Base-by-base conservation (phyloP, 1,284 basidiomycete species). In the Trichosporon faecale region DNA sequence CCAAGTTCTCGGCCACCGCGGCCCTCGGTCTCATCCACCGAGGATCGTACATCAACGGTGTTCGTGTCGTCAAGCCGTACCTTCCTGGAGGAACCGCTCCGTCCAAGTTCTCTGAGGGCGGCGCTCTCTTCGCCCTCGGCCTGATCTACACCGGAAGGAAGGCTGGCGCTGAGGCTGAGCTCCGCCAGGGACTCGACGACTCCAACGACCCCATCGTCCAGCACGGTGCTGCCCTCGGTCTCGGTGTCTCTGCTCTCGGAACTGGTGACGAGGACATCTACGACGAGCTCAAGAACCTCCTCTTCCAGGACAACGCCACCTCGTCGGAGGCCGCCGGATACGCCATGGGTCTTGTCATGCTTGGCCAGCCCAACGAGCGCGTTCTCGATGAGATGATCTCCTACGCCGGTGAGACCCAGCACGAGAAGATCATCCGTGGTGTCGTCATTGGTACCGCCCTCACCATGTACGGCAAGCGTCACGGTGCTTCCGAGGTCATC, bases 341-440 rank as follows among this genome's bases (percentile, higher is more conserved):
- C 83, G 92, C 93, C 1, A 97, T 98, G 94, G 95, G 95, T 66
- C 86, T 98, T 67, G 88, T 97, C 79, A 97, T 97, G 95, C 88
- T 98, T 16, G 95, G 94, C 27, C 94, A 93, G 5, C 94, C 89
- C 18, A 90, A 89, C 67, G 86, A 86, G 60, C 90, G 89, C 52
- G 89, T 90, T 65, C 89, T 94, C 25, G 90, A 92, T 27, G 95
- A 98, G 84, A 98, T 97, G 94, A 85, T 97, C 68, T 88, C 90
- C 61, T 98, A 98, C 79, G 94, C 95, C 25, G 88, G 91, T 72
- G 95, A 98, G 80, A 98, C 95, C 0, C 93, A 95, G 78, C 95
- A 98, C 80, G 95, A 98, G 86, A 98, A 98, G 85, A 98, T 98
- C 78, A 97, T 98, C 72, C 90, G 95, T 66, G 94, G 94, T 77